Base-by-base conservation (phyloP, 345 rosid species). In the Linum lewisii region DNA sequence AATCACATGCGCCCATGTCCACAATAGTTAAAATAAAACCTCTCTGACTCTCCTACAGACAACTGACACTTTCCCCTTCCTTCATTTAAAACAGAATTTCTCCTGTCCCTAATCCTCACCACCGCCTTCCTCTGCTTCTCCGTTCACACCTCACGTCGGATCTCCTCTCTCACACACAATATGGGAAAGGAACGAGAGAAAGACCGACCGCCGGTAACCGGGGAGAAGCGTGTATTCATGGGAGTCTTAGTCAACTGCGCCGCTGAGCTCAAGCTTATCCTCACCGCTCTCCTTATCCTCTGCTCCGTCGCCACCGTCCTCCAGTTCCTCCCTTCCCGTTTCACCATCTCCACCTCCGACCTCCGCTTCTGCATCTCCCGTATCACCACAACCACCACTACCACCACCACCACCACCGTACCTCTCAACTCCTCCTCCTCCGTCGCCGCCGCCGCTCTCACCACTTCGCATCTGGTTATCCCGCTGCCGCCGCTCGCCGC, bases 341-440 rank as follows among this genome's bases (percentile, higher is more conserved):
- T 87, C 77, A 59, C 81, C 51, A 63, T 89, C 57, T 81, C 95
- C 58, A 63, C 97, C 47, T 80, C 88, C 58, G 95, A 89, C 52
- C 78, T 89, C 70, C 87, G 92, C 23, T 75, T 84, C 77, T 88
- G 82, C 84, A 84, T 57, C 57, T 88, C 66, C 84, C 88, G 88
- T 82, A 81, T 73, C 84, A 81, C 54, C 88, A 93, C 72, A 83
- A 93, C 56, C 85, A 82, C 73, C 81, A 82, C 68, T 88, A 84
- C 29, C 78, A 51, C 57, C 84, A 84, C 61, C 73, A 84, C 72
- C 68, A 75, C 87, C 61, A 51, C 84, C 24, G 18, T 66, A 32
- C 67, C 72, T 61, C 47, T 42, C 47, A 42, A 42, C 18, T 69
- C 66, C 70, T 65, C 73, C 21, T 62, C 80, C 50, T 56, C 69